Base-by-base conservation (phyloP, 768 basidiomycete species). In the Artomyces pyxidatus region DNA sequence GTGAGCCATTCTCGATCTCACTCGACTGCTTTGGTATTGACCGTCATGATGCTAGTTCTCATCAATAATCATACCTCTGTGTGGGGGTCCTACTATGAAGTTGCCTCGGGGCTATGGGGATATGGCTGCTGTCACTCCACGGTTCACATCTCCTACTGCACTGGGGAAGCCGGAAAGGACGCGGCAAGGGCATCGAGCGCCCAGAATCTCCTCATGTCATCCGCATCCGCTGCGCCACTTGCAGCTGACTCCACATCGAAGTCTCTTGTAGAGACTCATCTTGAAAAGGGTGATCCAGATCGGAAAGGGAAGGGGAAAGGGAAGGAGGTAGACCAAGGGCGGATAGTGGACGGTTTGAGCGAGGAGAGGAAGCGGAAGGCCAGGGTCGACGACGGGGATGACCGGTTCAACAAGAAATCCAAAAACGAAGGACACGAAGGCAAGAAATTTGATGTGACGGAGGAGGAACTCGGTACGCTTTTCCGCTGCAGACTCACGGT, bases 1-100 rank as follows among this genome's bases (percentile, higher is more conserved):
- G 93, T 93, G 63, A 53, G 84, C 74, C 39, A 50, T 51, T 21
- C 30, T 27, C 32, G 48, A 19, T 47, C 21, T 25, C 8, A 53
- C 42, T 37, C 28, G 28, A 30, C 23, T 23, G 50, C 51, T 23
- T 40, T 14, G 19, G 16, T 16, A 19, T 42, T 16, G 32, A 50
- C 52, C 55, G 52, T 51, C 41, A 29, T 26, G 19, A 48, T 19
- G 17, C 2, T 54, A 97, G 93, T 93, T 6, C 84, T 78, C 58
- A 70, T 87, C 60, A 94, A 93, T 66, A 99, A 99, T 61, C 96
- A 99, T 61, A 92, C 86, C 0, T 72, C 81, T 4, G 83, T 97
- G n/a, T 99, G 96, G 96, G 96, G 96, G 39, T 99, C 96, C 38
- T 98, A 83, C 82, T 98, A 88, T 63, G 82, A 88, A 56, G 52